Percentiles rank a stretch among this genome's conserved stretches.
Conservation (phyloP, 2,329 filamentous ascomycete species). For the Amesomyces nigricolor region DNA sequence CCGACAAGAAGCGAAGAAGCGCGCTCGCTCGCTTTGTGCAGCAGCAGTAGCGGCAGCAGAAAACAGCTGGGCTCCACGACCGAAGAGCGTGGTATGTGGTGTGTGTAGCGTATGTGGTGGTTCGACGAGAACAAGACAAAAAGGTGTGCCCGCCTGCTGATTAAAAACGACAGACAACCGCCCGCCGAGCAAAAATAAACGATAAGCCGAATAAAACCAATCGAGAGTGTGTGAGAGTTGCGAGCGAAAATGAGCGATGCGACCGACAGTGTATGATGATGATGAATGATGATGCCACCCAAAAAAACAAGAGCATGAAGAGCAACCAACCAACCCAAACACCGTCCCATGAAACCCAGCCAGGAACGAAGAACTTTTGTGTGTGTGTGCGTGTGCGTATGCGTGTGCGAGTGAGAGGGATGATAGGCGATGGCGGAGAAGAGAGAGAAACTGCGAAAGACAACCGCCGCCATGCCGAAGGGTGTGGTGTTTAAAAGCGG, state of each 20-base stretch:
- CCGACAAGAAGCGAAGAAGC: neutral
- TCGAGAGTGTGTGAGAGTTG: neutral
- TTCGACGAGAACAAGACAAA: neutral
- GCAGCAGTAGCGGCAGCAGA: too few relatives aligned
- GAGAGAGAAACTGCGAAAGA: conserved; percentile 3
- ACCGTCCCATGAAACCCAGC: conserved; percentile 19
- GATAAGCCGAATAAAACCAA: neutral
- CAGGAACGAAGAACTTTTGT: conserved; percentile 13
- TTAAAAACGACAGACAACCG: neutral
- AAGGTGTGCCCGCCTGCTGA: neutral
- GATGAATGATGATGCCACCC: conserved; percentile 18
- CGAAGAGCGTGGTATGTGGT: conserved; percentile 5
- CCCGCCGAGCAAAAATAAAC: neutral
- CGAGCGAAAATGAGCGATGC: conserved; percentile 14
- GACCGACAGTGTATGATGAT: conserved; percentile 17
- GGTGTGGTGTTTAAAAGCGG: conserved; percentile 45
- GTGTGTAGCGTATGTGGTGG: neutral
- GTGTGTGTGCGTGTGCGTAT: neutral
- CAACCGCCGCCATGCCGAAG: conserved; percentile 18
- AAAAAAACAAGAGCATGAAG: neutral
- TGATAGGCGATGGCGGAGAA: neutral
- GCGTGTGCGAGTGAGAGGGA: neutral
- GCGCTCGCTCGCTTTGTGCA: too few relatives aligned
- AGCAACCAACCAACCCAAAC: conserved; percentile 9
- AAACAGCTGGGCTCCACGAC: conserved; percentile 3